Percentiles rank a stretch among this genome's conserved stretches.
These are phyloP conservation scores for Fusarium sp. DNA, from an alignment of 2,329 filamentous ascomycete species.

Conservation along the genomic window DNA sequence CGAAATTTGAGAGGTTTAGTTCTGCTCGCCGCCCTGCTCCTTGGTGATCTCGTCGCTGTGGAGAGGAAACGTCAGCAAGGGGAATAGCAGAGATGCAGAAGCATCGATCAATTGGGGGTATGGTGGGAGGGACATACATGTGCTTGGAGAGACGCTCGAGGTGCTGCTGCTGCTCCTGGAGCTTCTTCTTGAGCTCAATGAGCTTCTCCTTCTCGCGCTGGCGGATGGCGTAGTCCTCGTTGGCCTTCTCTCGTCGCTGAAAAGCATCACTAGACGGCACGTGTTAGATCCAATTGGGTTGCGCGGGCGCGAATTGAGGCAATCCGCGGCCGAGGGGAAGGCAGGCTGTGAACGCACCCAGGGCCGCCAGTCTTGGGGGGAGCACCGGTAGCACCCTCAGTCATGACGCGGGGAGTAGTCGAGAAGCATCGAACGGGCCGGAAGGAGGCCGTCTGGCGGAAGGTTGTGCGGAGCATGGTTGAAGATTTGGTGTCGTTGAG, in stretches of 20 bases:
- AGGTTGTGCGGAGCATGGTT: conserved; percentile 78
- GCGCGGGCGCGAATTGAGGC: conserved; percentile 23
- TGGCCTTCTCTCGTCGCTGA: conserved; percentile 90
- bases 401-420: conserved; percentile 75
- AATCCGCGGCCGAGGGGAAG: background rate
- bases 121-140: conserved; percentile 74
- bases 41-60: conserved; percentile 83
- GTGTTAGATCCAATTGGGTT: conserved; percentile 17
- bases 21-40: conserved; percentile 78
- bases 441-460: conserved; percentile 69
- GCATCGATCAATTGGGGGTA: conserved; percentile 15
- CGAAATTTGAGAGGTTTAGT: conserved; percentile 58
- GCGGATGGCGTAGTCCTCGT: conserved; percentile 87
- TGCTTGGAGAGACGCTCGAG: conserved; percentile 88
- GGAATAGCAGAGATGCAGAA: background rate
- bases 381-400: conserved; percentile 79
- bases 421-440: conserved; percentile 75
- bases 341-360: conserved; percentile 63
- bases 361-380: conserved; percentile 68
- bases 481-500: conserved; percentile 24
- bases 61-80: conserved; percentile 26
- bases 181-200: conserved; percentile 78
- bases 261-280: conserved; percentile 81
- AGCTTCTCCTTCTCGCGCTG: conserved; percentile 95
- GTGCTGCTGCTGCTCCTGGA: conserved; percentile 85